phyloP scores from a whole-genome alignment of 441 rosid genomes.

The Erodium moschatum region DNA sequence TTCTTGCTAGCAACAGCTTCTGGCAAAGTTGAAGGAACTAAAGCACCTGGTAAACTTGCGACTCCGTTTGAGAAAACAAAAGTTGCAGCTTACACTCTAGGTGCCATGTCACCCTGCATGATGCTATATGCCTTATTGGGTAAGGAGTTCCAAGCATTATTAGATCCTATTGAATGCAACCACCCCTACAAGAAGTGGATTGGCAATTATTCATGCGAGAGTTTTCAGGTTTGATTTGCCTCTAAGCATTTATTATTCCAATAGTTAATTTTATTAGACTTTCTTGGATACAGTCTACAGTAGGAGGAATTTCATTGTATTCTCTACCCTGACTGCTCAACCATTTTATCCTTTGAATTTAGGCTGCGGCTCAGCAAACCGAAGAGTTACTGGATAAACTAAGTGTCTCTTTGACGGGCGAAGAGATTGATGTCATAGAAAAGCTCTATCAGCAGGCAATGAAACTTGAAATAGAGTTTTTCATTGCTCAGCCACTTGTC shows the following conservation, averaged over 20 bases:
- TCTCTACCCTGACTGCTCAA: constrained; percentile 15
- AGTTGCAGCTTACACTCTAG: constrained; percentile 30
- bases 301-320: constrained; percentile 12
- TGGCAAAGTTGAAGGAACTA: constrained; percentile 35
- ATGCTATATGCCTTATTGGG: constrained; percentile 25
- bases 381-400: constrained; percentile 93
- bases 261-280: constrained; percentile 18
- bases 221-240: constrained; percentile 23
- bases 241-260: constrained; percentile 4
- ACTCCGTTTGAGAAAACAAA: constrained; percentile 38
- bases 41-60: constrained; percentile 27
- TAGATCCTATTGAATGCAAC: constrained; percentile 22
- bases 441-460: constrained; percentile 92
- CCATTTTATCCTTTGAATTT: constrained; percentile 26
- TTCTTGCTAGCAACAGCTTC: constrained; percentile 89
- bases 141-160: constrained; percentile 28
- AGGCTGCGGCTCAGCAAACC: constrained; percentile 81
- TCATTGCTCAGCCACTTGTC: constrained; percentile 60
- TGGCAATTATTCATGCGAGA: constrained; percentile 23
- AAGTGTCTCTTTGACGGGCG: constrained; percentile 86
- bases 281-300: constrained; percentile 21
- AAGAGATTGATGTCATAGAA: constrained; percentile 83
- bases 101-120: constrained; percentile 33
- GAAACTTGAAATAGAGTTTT: constrained; percentile 93
- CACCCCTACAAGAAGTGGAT: constrained; percentile 39